Conservation (phyloP, 345 rosid genomes). For the Citrus hindsii region DNA sequence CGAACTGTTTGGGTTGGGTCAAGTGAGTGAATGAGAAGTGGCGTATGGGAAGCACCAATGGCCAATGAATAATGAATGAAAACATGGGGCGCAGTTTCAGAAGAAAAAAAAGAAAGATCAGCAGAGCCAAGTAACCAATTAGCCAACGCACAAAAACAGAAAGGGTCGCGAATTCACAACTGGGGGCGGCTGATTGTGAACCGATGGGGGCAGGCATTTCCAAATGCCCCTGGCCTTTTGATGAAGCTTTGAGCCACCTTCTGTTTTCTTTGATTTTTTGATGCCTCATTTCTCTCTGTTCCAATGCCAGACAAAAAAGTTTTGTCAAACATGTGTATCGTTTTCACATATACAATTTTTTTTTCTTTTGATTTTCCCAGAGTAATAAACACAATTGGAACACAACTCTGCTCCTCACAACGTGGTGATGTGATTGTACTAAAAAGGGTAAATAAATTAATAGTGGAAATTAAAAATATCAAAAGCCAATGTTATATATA, state of each 20-base stretch:
- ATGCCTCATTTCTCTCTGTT: not conserved
- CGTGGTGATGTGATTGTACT: slow-evolving; percentile 16
- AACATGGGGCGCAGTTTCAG: slow-evolving; percentile 30
- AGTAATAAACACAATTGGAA: not conserved
- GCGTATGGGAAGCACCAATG: slow-evolving; percentile 56
- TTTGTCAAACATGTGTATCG: slow-evolving; percentile 15
- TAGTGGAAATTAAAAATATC: not conserved
- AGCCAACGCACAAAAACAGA: slow-evolving; percentile 5
- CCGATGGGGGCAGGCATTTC: slow-evolving; percentile 15
- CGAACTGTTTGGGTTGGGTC: not conserved
- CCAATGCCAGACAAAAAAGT: slow-evolving; percentile 7
- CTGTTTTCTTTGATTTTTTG: not conserved
- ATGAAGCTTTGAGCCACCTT: slow-evolving; percentile 45
- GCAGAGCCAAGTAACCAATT: not conserved
- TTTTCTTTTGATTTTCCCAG: not conserved
- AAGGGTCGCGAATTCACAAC: slow-evolving; percentile 29
- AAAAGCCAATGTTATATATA: not conserved
- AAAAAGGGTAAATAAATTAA: not conserved
- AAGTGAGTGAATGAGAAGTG: slow-evolving; percentile 34
- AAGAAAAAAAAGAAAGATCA: not conserved
- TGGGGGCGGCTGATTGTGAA: slow-evolving; percentile 35
- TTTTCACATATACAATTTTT: not conserved
- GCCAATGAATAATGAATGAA: slow-evolving; percentile 36
- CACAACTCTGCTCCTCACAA: slow-evolving; percentile 19
- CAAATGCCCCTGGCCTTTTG: slow-evolving; percentile 38